Percentiles rank a stretch among this genome's conserved stretches.
phyloP scores from a whole-genome alignment of 2,329 filamentous ascomycete species.

The Diaporthe amygdali region DNA sequence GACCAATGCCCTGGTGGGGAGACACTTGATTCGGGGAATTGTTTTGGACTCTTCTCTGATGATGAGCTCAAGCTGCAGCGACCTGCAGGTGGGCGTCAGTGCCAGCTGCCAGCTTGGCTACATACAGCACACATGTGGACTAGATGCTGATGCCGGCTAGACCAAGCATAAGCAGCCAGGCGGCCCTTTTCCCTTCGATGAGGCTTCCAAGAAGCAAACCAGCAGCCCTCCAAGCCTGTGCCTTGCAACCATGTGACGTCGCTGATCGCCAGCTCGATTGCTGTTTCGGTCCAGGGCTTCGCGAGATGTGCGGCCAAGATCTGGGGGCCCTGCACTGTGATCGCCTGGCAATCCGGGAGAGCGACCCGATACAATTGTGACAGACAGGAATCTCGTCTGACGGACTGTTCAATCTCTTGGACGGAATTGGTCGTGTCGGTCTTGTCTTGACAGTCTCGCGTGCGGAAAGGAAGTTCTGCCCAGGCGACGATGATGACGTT shows the following conservation, averaged over 20 bases:
- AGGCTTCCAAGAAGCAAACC: slow-evolving; percentile 7
- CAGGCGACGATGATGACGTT: neutral
- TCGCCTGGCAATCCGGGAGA: slow-evolving; percentile 13
- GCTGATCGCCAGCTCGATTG: slow-evolving; percentile 4
- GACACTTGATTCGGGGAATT: slow-evolving; percentile 4
- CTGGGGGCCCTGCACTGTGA: slow-evolving; percentile 5
- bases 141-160: neutral
- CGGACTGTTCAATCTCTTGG: neutral
- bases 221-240: neutral
- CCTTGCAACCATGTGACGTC: slow-evolving; percentile 6
- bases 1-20: neutral
- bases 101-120: neutral
- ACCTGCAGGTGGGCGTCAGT: slow-evolving; percentile 4
- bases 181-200: neutral
- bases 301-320: neutral
- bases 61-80: slow-evolving; percentile 10
- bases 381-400: neutral
- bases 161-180: neutral
- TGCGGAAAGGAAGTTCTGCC: too few species aligned
- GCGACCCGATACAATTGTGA: neutral
- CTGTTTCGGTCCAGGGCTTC: neutral
- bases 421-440: too few species aligned
- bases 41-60: neutral
- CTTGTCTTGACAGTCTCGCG: too few species aligned
- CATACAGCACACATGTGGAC: too few species aligned